Percentiles rank a stretch among this genome's conserved stretches.
These are phyloP conservation scores for Castanospermum australe DNA, from an alignment of 306 rosid genomes.

Conservation along the genomic window DNA sequence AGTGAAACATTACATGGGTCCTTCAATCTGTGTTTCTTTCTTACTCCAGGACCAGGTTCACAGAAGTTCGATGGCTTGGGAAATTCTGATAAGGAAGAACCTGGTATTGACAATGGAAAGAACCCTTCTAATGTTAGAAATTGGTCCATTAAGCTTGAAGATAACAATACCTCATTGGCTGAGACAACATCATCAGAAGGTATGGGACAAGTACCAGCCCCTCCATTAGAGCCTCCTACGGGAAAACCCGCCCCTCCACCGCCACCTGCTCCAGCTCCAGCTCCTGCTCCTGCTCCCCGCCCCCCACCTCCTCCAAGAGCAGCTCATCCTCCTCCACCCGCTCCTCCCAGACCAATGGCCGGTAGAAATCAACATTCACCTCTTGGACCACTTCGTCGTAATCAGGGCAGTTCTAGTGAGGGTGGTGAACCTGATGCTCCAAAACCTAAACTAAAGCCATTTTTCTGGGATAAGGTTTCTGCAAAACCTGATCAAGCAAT, in stretches of 20 bases:
- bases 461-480: slow-evolving; percentile 94
- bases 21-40: slow-evolving; percentile 16
- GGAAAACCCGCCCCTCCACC: slow-evolving; percentile 47
- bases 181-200: slow-evolving; percentile 40
- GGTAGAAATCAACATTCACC: slow-evolving; percentile 40
- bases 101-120: slow-evolving; percentile 20
- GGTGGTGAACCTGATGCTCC: slow-evolving; percentile 45
- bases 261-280: slow-evolving; percentile 38
- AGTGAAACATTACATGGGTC: slow-evolving; percentile 7
- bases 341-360: slow-evolving; percentile 57
- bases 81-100: slow-evolving; percentile 36
- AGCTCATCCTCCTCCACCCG: slow-evolving; percentile 50
- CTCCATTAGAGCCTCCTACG: slow-evolving; percentile 46
- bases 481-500: slow-evolving; percentile 81
- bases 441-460: slow-evolving; percentile 88
- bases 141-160: slow-evolving; percentile 37
- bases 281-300: slow-evolving; percentile 18
- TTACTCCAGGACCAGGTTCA: slow-evolving; percentile 54
- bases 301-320: slow-evolving; percentile 44
- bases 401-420: slow-evolving; percentile 24
- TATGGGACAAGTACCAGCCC: slow-evolving; percentile 27
- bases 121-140: slow-evolving; percentile 20
- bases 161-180: slow-evolving; percentile 21
- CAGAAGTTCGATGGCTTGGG: slow-evolving; percentile 48
- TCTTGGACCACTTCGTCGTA: slow-evolving; percentile 24